Base-by-base conservation (phyloP, 1,139 yeast species). In the Diutina scorzettiae region DNA sequence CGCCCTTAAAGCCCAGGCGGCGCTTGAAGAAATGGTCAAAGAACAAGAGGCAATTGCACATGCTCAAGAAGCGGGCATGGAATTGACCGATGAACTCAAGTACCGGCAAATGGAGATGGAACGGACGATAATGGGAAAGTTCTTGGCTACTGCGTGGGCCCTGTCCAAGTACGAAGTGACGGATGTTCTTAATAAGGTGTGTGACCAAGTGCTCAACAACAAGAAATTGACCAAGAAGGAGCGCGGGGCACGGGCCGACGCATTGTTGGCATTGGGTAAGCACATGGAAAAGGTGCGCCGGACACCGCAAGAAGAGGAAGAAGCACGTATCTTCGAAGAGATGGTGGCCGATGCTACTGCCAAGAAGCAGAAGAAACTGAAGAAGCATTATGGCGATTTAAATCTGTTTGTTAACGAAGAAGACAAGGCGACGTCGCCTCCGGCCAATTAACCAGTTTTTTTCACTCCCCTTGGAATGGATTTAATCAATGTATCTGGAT, bases 141-240 rank as follows among this genome's bases (percentile, higher is more conserved):
- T 82, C 43, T 66, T 82, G 44, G 82, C 81, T 16, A 79, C 85
- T 8, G 86, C 84, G 19, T 82, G 94, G 94, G 83, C 81, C 1
- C 70, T 83, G 34, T 77, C 86, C 14, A 81, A 78, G 52, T 81
- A 75, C 53, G 94, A 82, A 58, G 77, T 81, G 40, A 78, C 80
- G 40, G 74, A 78, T 23, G 73, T 81, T 5, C 61, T 82, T 49
- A 75, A 76, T 50, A 79, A 75, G 48, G 89, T 81, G 9, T 78
- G 85, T 53, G 73, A 75, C 45, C 65, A 60, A 46, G 62, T 82
- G 1, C 62, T 82, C 46, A 66, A 69, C 45, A 87, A 81, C 50
- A 80, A 77, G 53, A 45, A 58, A 0, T 62, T 78, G 9, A 53
- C 70, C 3, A 60, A 71, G 34, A 76, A 76, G 49, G 73, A 67